Evolutionary conservation across 805 yeast species (phyloP), one percentile per base, ranked within the genome.

Genomic region (Ogataea philodendri): DNA sequence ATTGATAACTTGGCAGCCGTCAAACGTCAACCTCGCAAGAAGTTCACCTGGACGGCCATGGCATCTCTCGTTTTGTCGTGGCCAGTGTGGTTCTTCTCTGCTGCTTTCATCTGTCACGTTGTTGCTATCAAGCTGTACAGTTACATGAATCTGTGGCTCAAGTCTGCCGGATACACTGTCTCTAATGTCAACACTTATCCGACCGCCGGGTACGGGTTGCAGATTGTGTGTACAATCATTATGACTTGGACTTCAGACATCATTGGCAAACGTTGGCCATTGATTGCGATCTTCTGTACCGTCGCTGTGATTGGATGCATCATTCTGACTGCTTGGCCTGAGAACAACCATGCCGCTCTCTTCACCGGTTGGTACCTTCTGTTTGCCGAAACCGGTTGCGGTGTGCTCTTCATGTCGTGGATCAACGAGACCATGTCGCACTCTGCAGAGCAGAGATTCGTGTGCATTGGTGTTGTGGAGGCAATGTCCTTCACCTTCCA

Each of bases 121-220:
- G 44, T 42, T n/a, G 49, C 42, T 26, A 35, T 44, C 21, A 39
- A 34, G 22, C 32, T 46, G 22, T 47, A 47, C 33, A 45, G 51
- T 19, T 59, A 54, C 41, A 49, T 58, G 52, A 56, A 48, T 27
- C 41, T 59, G 22, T 61, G 61, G 60, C 48, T 61, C 27, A 46
- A 57, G 36, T 39, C 46, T n/a, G 39, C 42, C 11, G 40, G 37
- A n/a, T 61, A 48, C 39, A 22, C 50, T 6, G 51, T 54, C 10
- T 36, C 51, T 22, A 52, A 57, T 22, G 46, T 55, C 15, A 61
- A 61, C 39, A 41, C 44, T 7, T 55, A 57, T 29, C 66, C 66
- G 31, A 59, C 65, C 5, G 65, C 57, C 9, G 58, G 58, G 7
- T 58, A 53, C 27, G 64, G 54, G 15, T 36, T 55, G 11, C 56